Evolutionary conservation across 2,329 filamentous ascomycete genomes (phyloP).

Genomic region (Alternaria sp.): DNA sequence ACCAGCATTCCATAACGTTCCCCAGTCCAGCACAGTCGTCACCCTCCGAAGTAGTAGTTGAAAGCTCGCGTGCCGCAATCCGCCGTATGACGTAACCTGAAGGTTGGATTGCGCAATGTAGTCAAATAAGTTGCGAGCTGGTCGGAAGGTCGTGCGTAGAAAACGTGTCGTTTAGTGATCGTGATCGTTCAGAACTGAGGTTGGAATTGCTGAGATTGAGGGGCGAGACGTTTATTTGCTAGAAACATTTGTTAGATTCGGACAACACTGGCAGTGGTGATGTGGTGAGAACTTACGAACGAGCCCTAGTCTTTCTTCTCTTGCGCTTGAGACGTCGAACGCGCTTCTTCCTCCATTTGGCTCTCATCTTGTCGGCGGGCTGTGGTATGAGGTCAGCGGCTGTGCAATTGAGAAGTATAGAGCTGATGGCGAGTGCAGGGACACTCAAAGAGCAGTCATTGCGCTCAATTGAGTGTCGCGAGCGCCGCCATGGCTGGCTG

Average conservation of each 20-base stretch:
- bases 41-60: conserved; percentile 30
- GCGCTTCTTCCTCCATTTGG: conserved; percentile 99
- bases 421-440: conserved; percentile 12
- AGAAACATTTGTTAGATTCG: conserved; percentile 21
- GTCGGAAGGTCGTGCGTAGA: conserved; percentile 33
- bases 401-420: conserved; percentile 25
- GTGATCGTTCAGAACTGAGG: conserved; percentile 43
- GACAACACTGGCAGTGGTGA: not conserved
- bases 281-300: conserved; percentile 74
- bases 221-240: conserved; percentile 61
- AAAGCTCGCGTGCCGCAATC: conserved; percentile 38
- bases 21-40: conserved; percentile 38
- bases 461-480: conserved; percentile 37
- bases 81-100: conserved; percentile 36
- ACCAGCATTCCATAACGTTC: conserved; percentile 43
- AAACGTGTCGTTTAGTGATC: conserved; percentile 39
- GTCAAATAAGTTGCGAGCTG: conserved; percentile 32
- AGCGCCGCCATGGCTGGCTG: conserved; percentile 7
- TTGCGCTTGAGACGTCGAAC: conserved; percentile 99
- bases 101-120: conserved; percentile 21
- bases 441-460: conserved; percentile 12
- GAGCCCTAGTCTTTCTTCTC: conserved; percentile 99
- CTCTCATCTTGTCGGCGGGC: conserved; percentile 73
- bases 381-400: conserved; percentile 42
- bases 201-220: conserved; percentile 48